A percentile compares a stretch with the other conserved stretches of the same genome.
Evolutionary conservation across 2,329 filamentous ascomycete genomes (phyloP).

Genomic region (Colletotrichum phormii): DNA sequence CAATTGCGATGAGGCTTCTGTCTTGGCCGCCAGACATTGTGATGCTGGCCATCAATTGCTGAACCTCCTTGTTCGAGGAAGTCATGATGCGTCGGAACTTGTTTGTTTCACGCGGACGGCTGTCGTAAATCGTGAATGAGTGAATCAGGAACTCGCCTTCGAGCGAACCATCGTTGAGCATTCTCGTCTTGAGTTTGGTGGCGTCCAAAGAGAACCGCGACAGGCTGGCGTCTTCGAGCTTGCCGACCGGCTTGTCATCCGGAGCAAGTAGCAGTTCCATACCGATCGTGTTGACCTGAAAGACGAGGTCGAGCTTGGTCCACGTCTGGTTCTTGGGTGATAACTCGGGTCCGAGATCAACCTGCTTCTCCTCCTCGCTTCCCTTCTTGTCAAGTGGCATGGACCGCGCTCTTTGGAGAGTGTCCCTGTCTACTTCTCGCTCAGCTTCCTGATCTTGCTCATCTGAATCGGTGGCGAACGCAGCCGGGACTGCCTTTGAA

Average conservation of each 20-base stretch:
- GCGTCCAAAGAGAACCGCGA: slow-evolving; percentile 96
- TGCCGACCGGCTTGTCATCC: slow-evolving; percentile 81
- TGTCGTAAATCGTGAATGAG: slow-evolving; percentile 95
- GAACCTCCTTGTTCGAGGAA: slow-evolving; percentile 91
- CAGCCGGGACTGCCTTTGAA: slow-evolving; percentile 86
- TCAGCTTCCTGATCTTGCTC: slow-evolving; percentile 79
- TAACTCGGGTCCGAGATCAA: slow-evolving; percentile 77
- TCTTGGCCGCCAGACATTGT: slow-evolving; percentile 90
- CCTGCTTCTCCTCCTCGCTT: slow-evolving; percentile 53
- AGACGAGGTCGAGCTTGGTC: slow-evolving; percentile 94
- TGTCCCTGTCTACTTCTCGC: slow-evolving; percentile 75
- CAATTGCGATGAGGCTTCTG: slow-evolving; percentile 85
- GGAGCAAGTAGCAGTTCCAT: slow-evolving; percentile 86
- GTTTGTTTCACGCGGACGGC: slow-evolving; percentile 87
- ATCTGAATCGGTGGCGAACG: slow-evolving; percentile 81
- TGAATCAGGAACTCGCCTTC: slow-evolving; percentile 94
- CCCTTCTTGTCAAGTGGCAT: slow-evolving; percentile 49
- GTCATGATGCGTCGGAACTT: slow-evolving; percentile 99
- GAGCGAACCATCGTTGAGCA: slow-evolving; percentile 90
- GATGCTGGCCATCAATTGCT: slow-evolving; percentile 98
- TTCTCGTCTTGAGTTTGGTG: slow-evolving; percentile 89
- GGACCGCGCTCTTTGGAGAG: slow-evolving; percentile 57
- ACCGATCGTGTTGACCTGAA: slow-evolving; percentile 88
- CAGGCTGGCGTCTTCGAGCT: slow-evolving; percentile 82
- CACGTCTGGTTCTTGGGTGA: slow-evolving; percentile 77